Evolutionary conservation across 768 basidiomycete species (phyloP), one percentile per base, ranked within the genome.

Genomic region (Kwoniella mangroviensis): DNA sequence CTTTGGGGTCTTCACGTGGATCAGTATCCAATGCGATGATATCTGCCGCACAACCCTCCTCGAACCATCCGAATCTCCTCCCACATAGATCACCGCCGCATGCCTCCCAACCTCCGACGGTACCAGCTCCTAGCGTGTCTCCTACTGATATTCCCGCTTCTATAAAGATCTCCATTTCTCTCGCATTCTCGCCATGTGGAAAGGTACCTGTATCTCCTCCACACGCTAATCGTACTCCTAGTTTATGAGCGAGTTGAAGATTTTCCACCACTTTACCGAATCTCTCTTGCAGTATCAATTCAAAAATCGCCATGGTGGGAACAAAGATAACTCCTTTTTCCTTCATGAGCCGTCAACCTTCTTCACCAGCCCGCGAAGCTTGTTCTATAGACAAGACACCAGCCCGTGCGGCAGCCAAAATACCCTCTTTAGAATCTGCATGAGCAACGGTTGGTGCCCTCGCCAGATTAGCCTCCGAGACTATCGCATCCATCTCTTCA

Each of bases 401-500:
- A 6, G 74, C 74, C 43, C 61, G 60, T 41, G 71, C 63, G 12
- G 74, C 71, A 61, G 66, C 67, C 19, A 75, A 57, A 4, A 73
- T 65, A 15, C 65, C 68, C 42, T 75, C 71, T 51, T 58, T 60
- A 7, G 51, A 53, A 42, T 60, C 56, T 1, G 68, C 65, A 45
- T 75, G 74, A 34, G 71, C 71, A 4, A 68, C 67, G 15, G 65
- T 52, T 7, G 74, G 74, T 10, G 71, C 71, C 34, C 53, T 43
- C 17, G 74, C 68, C 6, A 68, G 71, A 5, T 51, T 56, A 3
- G 68, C 71, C 58, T 72, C 71, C 7, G 45, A 26, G 22, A 75
- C 74, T 17, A 75, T 75, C 15, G 74, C 74, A 41, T 67, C 45
- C 74, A 75, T 70, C 65, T 75, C 74, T 24, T 66, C 71, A 40